Percentiles rank a stretch among this genome's conserved stretches.
phyloP scores from a whole-genome alignment of 768 basidiomycete species.

The Boletus reticulatus region DNA sequence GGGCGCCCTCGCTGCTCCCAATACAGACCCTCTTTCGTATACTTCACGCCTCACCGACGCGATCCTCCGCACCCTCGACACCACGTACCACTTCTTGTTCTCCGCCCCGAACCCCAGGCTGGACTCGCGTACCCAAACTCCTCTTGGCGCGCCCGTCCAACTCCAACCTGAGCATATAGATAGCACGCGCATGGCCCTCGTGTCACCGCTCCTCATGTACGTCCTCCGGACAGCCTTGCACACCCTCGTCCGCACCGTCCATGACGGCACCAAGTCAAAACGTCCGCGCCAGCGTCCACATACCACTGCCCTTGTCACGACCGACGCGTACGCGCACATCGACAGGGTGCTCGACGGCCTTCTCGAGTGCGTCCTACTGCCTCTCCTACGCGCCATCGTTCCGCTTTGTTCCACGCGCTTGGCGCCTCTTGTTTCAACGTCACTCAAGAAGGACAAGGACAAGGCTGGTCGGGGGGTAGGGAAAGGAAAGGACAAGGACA shows the following conservation, averaged over 20 bases:
- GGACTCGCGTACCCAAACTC: not conserved
- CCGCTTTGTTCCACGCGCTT: conserved; percentile 23
- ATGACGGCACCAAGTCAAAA: conserved; percentile 10
- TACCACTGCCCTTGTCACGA: not conserved
- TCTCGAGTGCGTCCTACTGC: conserved; percentile 20
- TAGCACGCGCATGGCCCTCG: conserved; percentile 17
- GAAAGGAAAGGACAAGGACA: conserved; percentile 5
- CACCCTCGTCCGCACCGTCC: conserved; percentile 6
- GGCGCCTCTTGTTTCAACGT: conserved; percentile 1
- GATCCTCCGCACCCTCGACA: conserved; percentile 16
- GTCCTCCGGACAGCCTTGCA: conserved; percentile 23
- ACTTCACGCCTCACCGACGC: conserved; percentile 19
- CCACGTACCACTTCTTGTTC: conserved; percentile 21
- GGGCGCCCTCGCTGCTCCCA: conserved; percentile 11
- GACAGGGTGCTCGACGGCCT: conserved; percentile 17
- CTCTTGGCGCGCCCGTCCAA: not conserved
- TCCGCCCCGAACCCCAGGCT: not conserved
- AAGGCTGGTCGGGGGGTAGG: not conserved
- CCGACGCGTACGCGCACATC: conserved; percentile 2
- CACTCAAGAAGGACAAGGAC: conserved; percentile 7
- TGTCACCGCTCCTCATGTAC: conserved; percentile 23
- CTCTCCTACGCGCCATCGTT: conserved; percentile 16
- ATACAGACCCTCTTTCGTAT: not conserved
- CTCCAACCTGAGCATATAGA: conserved; percentile 12
- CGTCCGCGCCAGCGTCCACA: conserved; percentile 6